These are phyloP conservation scores for Glomus cerebriforme DNA, from an alignment of 192 early-diverging fungal species.

Conservation along the genomic window DNA sequence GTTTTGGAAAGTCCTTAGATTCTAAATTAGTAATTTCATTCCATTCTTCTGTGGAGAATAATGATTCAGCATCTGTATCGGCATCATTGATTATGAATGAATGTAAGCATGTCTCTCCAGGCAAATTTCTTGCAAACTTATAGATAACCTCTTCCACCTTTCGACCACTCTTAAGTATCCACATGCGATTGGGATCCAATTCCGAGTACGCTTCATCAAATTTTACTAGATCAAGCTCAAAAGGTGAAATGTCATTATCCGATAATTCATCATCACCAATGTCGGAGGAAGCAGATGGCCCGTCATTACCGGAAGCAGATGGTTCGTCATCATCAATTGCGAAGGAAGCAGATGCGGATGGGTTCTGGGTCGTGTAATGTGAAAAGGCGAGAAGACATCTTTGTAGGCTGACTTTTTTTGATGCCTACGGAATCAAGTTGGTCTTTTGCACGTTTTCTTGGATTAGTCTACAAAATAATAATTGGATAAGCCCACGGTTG, in stretches of 20 bases:
- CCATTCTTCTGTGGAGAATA: conserved; percentile 1
- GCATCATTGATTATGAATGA: conserved; percentile 21
- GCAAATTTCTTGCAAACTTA: conserved; percentile 5
- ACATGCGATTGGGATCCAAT: conserved; percentile 12
- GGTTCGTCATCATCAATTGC: too few species aligned
- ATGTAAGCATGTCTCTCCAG: background rate
- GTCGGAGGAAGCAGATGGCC: too few species aligned
- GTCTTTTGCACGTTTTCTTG: too few species aligned
- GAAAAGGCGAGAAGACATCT: too few species aligned
- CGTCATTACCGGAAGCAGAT: too few species aligned
- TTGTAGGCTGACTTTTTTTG: too few species aligned
- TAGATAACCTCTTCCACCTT: conserved; percentile 8
- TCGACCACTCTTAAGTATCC: conserved; percentile 8
- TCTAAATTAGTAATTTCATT: conserved; percentile 7
- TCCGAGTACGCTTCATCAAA: conserved; percentile 6
- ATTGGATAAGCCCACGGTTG: too few species aligned
- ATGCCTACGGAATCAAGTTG: too few species aligned
- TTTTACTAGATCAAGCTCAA: background rate
- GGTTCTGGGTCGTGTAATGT: too few species aligned
- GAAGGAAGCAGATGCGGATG: too few species aligned
- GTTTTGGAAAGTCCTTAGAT: background rate
- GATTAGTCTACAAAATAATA: too few species aligned
- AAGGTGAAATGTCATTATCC: background rate
- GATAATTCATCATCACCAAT: too few species aligned
- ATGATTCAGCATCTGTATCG: background rate